A percentile compares a stretch with the other conserved stretches of the same genome.
Evolutionary conservation across 768 basidiomycete genomes (phyloP).

Genomic region (Filobasidium wieringae): DNA sequence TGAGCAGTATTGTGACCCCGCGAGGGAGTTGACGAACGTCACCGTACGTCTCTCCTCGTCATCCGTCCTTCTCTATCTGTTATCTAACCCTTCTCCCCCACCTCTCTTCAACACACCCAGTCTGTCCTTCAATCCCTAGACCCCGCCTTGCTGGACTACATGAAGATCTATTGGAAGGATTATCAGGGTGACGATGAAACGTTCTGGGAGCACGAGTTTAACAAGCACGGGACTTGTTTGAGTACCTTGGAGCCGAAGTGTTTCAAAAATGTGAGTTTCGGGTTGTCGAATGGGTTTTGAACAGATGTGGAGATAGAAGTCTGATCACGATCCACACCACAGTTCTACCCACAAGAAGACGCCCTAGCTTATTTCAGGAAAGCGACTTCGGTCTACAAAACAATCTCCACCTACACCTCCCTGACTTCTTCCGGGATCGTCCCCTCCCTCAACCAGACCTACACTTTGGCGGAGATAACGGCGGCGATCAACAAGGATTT

Average conservation of each 20-base stretch:
- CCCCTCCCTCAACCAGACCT: conserved; percentile 51
- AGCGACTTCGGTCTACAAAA: conserved; percentile 39
- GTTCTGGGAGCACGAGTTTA: conserved; percentile 35
- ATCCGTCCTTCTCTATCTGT: background rate
- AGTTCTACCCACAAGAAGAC: conserved; percentile 15
- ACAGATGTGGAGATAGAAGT: too few species aligned
- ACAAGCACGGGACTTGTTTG: conserved; percentile 27
- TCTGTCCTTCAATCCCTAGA: conserved; percentile 8
- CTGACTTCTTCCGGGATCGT: conserved; percentile 61
- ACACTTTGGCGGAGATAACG: conserved; percentile 43
- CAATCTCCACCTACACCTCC: conserved; percentile 63
- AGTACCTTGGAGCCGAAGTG: conserved; percentile 30
- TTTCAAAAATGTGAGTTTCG: conserved; percentile 8
- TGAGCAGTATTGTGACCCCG: conserved; percentile 27
- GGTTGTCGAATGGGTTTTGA: too few species aligned
- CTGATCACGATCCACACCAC: background rate
- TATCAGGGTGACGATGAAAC: conserved; percentile 26
- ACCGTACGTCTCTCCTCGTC: conserved; percentile 19
- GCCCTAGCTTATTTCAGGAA: conserved; percentile 38
- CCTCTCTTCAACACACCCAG: background rate
- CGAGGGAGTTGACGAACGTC: conserved; percentile 26
- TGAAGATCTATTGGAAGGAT: conserved; percentile 30
- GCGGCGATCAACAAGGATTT: conserved; percentile 8
- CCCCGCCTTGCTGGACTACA: conserved; percentile 19
- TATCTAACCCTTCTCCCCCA: background rate